Evolutionary conservation across 306 rosid species (phyloP), one percentile per base, ranked within the genome.

Genomic region (Spatholobus suberectus): DNA sequence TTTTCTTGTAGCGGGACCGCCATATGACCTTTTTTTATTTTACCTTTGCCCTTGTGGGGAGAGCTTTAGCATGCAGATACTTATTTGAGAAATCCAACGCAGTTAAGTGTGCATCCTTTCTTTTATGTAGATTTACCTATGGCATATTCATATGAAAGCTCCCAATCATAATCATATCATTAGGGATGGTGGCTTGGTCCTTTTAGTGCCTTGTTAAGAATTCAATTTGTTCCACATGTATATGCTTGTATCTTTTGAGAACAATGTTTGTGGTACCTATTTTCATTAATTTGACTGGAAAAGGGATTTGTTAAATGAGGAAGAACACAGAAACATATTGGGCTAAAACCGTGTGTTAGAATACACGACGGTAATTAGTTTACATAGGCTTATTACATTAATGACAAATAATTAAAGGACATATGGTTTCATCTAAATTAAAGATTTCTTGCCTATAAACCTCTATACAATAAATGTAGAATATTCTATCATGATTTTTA

Each of bases 261-360:
- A 51, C 13, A 63, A n/a, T 51, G 71, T 68, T 58, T 71, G 52
- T 65, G 49, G 49, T 43, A 41, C 69, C 32, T 29, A 8, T 67
- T 26, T 79, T 61, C 24, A 62, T 70, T 80, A 21, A 73, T 65
- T 71, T 82, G 79, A 70, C 66, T 23, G 21, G 34, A 74, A 76
- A 63, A 70, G 26, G 74, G 67, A 59, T n/a, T n/a, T n/a, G n/a
- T n/a, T n/a, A n/a, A n/a, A n/a, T n/a, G n/a, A n/a, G n/a, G n/a
- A n/a, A n/a, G n/a, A n/a, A n/a, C n/a, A n/a, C n/a, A n/a, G n/a
- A n/a, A n/a, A n/a, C n/a, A n/a, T n/a, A n/a, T n/a, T n/a, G n/a
- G n/a, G n/a, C n/a, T n/a, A n/a, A n/a, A n/a, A n/a, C n/a, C n/a
- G n/a, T n/a, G n/a, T n/a, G n/a, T n/a, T n/a, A n/a, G n/a, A n/a